Percentiles rank a stretch among this genome's conserved stretches.
These are phyloP conservation scores for Eucalyptus curtisii DNA, from an alignment of 345 rosid genomes.

Conservation along the genomic window DNA sequence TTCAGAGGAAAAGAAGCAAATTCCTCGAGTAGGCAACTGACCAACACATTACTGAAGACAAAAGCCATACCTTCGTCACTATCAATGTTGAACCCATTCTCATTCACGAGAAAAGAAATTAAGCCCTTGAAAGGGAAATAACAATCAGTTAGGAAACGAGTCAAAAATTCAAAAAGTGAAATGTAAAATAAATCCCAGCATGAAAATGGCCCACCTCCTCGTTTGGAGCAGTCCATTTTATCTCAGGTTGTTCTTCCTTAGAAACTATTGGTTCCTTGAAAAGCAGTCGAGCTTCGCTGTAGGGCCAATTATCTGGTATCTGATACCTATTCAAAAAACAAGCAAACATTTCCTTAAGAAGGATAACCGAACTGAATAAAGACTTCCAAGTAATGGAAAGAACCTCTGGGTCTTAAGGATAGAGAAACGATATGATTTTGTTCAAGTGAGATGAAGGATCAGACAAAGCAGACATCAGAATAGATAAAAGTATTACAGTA, in stretches of 20 bases:
- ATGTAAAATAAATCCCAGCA: not conserved
- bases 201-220: conserved; percentile 44
- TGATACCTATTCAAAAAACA: conserved; percentile 14
- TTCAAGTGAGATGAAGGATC: too few species aligned
- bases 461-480: too few species aligned
- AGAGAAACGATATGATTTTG: too few species aligned
- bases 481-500: not conserved
- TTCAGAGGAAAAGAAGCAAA: not conserved
- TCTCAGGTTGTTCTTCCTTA: conserved; percentile 48
- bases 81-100: conserved; percentile 83
- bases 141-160: not conserved
- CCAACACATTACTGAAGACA: conserved; percentile 21
- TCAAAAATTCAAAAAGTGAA: not conserved
- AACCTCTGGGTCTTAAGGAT: too few species aligned
- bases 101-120: conserved; percentile 56
- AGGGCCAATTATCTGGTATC: conserved; percentile 82
- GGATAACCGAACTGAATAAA: too few species aligned
- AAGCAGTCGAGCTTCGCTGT: conserved; percentile 56
- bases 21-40: not conserved
- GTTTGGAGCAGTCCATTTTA: conserved; percentile 77
- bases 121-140: not conserved
- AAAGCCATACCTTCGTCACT: too few species aligned
- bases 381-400: too few species aligned
- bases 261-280: conserved; percentile 72
- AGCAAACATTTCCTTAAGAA: too few species aligned